Percentiles rank a stretch among this genome's conserved stretches.
Conservation (phyloP, 352 stramenopile species). For the Globisporangium echinulatum region DNA sequence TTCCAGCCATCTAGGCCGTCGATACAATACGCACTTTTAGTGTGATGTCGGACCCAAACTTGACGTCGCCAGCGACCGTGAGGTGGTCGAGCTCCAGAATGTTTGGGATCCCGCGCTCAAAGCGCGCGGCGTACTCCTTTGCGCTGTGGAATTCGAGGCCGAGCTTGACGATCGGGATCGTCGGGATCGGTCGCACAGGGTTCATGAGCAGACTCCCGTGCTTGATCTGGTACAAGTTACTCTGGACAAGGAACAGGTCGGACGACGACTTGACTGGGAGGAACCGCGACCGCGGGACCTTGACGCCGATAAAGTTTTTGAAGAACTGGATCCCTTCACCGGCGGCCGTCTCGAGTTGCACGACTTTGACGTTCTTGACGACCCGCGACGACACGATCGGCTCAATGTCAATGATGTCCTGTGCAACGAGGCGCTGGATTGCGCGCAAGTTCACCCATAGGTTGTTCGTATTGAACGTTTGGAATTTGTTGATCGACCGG, state of each 20-base stretch:
- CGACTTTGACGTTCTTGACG: slow-evolving; percentile 92
- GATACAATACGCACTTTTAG: slow-evolving; percentile 61
- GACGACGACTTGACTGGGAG: slow-evolving; percentile 99
- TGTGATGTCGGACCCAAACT: slow-evolving; percentile 90
- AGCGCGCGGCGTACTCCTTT: slow-evolving; percentile 83
- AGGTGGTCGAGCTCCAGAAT: slow-evolving; percentile 92
- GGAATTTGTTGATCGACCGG: slow-evolving; percentile 92
- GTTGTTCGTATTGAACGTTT: slow-evolving; percentile 99
- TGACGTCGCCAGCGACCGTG: slow-evolving; percentile 90
- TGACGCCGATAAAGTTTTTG: slow-evolving; percentile 94
- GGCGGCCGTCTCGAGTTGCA: slow-evolving; percentile 95
- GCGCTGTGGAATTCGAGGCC: slow-evolving; percentile 87
- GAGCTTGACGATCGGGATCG: slow-evolving; percentile 92
- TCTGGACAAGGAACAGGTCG: slow-evolving; percentile 95
- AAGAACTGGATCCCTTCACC: slow-evolving; percentile 98
- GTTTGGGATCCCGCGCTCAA: slow-evolving; percentile 88
- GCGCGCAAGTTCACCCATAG: slow-evolving; percentile 98
- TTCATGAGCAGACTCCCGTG: slow-evolving; percentile 90
- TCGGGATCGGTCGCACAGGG: slow-evolving; percentile 62
- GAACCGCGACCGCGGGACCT: slow-evolving; percentile 95
- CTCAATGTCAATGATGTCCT: slow-evolving; percentile 98
- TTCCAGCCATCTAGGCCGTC: neutral
- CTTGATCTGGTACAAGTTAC: slow-evolving; percentile 91
- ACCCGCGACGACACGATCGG: slow-evolving; percentile 90
- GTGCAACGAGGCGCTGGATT: slow-evolving; percentile 94